Evolutionary conservation across 805 yeast genomes (phyloP), one percentile per base, ranked within the genome.

Genomic region (Candida taoyuanica): DNA sequence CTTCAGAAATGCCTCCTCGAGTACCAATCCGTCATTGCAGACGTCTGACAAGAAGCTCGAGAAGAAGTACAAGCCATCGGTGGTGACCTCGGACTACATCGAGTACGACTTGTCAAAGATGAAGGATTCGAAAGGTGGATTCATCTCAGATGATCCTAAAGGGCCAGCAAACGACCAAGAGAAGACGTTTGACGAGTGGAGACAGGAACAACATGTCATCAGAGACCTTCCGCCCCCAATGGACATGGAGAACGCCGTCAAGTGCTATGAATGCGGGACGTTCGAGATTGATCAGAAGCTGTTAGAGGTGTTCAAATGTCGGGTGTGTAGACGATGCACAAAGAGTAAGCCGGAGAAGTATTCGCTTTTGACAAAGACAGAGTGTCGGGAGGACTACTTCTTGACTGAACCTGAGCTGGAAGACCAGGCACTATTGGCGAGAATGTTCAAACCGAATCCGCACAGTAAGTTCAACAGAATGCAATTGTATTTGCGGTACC

Each of bases 371-470:
- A 93, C 99, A 7, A 93, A 93, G 62, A 93, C 99, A 0, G 99
- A 93, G 62, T 88, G 96, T 59, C 75, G 79, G 29, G 91, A 85
- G 50, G 99, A 93, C 63, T 93, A 93, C 58, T 72, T 93, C 29
- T 60, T 93, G 20, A 93, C 99, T 0, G 98, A 93, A 34, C 93
- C 97, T 1, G 98, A 93, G 57, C 68, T 93, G 30, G 71, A 75
- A 36, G 98, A 93, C 57, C 62, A 61, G 5, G 67, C 59, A 2
- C 61, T 89, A 17, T 67, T 93, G 43, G 82, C 82, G 9, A 75
- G 93, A 45, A 65, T 91, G 43, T 95, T 88, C 46, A 85, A 89
- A 50, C 87, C 96, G 3, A 93, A 93, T 55, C 99, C 99, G 0
- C 96, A 93, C 60, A 79, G 79, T 3, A 83, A 87, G 1, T 93